Percentiles rank a stretch among this genome's conserved stretches.
Evolutionary conservation across 352 stramenopile genomes (phyloP).

Genomic region (Globisporangium carolinianum): DNA sequence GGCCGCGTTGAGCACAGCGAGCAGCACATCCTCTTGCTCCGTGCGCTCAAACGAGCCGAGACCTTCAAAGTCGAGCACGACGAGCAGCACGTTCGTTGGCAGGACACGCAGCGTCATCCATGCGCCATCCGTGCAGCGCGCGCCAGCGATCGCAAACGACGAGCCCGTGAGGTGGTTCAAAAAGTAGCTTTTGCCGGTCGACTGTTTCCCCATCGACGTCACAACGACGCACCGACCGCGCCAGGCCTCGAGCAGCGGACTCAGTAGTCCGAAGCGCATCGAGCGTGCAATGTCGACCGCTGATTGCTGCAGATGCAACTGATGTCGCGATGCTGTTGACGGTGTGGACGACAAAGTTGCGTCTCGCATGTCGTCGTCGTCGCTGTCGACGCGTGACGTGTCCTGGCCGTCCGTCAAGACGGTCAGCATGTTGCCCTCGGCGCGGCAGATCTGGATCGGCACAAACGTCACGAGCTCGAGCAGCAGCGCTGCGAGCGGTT

Average conservation of each 20-base stretch:
- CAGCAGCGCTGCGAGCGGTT: constrained; percentile 22
- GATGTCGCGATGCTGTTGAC: too few species aligned
- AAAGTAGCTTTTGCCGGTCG: constrained; percentile 76
- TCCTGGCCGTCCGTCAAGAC: constrained; percentile 41
- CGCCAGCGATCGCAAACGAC: constrained; percentile 39
- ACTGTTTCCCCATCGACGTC: constrained; percentile 39
- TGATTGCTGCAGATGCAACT: constrained; percentile 7
- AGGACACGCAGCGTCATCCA: constrained; percentile 56
- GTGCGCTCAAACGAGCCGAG: constrained; percentile 65
- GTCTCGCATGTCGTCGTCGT: neutral
- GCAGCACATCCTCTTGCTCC: constrained; percentile 69
- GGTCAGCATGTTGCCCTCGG: constrained; percentile 47
- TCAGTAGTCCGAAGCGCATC: constrained; percentile 15
- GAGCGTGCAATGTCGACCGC: constrained; percentile 35
- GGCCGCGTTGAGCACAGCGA: constrained; percentile 65
- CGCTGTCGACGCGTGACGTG: constrained; percentile 14
- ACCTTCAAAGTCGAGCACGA: constrained; percentile 79
- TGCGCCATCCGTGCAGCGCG: constrained; percentile 53
- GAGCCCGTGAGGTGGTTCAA: constrained; percentile 39
- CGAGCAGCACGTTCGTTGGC: constrained; percentile 31
- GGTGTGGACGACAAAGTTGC: too few species aligned
- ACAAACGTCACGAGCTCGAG: constrained; percentile 54
- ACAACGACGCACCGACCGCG: constrained; percentile 11
- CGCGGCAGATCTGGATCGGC: constrained; percentile 66
- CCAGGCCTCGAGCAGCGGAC: constrained; percentile 14